phyloP scores from a whole-genome alignment of 495 filamentous ascomycete species.

The Neurospora cerealis region DNA sequence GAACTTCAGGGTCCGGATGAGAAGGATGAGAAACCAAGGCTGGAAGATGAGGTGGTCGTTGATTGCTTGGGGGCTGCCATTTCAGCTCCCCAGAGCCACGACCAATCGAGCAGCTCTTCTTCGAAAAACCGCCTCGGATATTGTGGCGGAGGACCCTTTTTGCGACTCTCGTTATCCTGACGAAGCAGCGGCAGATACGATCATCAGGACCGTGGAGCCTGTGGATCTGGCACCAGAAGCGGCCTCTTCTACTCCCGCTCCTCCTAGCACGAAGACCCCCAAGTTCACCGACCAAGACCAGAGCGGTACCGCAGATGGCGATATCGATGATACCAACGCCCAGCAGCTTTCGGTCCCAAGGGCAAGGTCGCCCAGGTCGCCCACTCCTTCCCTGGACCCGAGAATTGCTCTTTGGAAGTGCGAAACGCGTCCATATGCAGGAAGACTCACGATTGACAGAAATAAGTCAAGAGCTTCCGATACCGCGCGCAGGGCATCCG shows the following conservation, averaged over 20 bases:
- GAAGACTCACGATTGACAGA: background rate
- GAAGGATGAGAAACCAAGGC: background rate
- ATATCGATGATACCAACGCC: background rate
- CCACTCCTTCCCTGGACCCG: background rate
- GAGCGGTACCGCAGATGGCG: background rate
- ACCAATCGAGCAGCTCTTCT: background rate
- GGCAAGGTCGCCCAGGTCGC: background rate
- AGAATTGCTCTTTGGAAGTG: background rate
- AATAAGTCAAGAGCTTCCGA: background rate
- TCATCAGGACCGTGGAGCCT: background rate
- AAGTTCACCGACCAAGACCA: background rate
- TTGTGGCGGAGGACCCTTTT: background rate
- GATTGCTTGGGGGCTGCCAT: background rate
- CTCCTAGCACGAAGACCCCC: background rate
- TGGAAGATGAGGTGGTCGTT: background rate
- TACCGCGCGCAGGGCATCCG: background rate
- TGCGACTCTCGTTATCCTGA: background rate
- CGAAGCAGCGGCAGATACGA: background rate
- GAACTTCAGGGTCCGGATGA: background rate
- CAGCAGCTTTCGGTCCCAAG: background rate
- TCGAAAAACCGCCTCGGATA: background rate
- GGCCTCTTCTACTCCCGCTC: background rate
- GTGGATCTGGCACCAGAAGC: background rate
- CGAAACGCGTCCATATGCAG: background rate
- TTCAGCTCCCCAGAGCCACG: background rate